A percentile compares a stretch with the other conserved stretches of the same genome.
Conservation (phyloP, 306 rosid species). For the Astragalus membranaceus region DNA sequence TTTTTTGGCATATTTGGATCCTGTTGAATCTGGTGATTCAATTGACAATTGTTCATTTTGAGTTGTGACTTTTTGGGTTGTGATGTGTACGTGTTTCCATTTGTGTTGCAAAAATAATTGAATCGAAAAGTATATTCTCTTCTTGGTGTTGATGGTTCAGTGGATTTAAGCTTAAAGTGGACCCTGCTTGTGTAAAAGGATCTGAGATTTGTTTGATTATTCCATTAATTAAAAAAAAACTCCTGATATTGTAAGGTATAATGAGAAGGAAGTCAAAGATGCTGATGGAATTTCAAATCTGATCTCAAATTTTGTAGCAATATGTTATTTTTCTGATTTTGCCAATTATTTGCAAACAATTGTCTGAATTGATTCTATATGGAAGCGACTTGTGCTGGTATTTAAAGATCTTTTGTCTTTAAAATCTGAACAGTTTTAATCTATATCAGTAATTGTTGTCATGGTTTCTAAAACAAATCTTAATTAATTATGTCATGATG, state of each 20-base stretch:
- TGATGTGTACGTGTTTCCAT: neutral
- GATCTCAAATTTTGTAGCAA: neutral
- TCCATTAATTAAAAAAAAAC: neutral
- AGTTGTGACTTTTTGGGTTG: slow-evolving; percentile 4
- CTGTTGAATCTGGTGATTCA: neutral
- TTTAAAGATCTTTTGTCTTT: neutral
- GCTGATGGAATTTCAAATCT: neutral
- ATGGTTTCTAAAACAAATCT: neutral
- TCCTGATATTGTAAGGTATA: neutral
- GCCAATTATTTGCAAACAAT: neutral
- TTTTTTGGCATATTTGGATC: neutral
- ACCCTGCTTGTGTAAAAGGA: slow-evolving; percentile 13
- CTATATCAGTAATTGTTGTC: neutral
- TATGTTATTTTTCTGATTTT: neutral
- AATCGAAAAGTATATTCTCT: neutral
- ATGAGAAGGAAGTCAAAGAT: neutral
- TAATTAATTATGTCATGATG: neutral
- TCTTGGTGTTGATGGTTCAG: neutral
- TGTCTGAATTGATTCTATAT: neutral
- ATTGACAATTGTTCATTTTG: neutral
- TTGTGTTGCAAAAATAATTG: neutral
- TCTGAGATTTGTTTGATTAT: slow-evolving; percentile 1
- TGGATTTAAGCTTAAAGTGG: slow-evolving; percentile 7
- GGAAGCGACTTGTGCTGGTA: neutral
- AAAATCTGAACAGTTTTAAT: neutral